phyloP scores from a whole-genome alignment of 345 rosid species.

The Hibiscus tridactylites region DNA sequence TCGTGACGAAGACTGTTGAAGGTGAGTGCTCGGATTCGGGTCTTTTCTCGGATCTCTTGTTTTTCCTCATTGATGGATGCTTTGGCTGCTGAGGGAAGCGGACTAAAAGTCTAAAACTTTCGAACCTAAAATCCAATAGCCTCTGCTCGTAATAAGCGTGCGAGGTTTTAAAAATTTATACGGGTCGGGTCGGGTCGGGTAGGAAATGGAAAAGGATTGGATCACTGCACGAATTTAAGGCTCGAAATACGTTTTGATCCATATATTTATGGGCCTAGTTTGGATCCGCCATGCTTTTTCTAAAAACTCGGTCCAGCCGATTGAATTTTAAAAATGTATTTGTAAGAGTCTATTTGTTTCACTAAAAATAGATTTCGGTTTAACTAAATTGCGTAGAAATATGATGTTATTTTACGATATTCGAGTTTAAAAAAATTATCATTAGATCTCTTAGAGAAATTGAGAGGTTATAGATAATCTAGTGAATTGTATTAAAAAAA shows the following conservation, averaged over 20 bases:
- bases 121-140: not conserved
- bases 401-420: too few relatives aligned
- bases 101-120: not conserved
- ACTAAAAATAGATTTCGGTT: too few relatives aligned
- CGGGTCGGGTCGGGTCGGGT: not conserved
- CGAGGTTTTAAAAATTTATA: not conserved
- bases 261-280: not conserved
- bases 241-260: not conserved
- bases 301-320: too few relatives aligned
- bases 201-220: not conserved
- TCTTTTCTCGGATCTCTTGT: slow-evolving; percentile 33
- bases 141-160: not conserved
- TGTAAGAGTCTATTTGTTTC: too few relatives aligned
- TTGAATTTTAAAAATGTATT: too few relatives aligned
- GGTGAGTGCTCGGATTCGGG: slow-evolving; percentile 51
- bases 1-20: slow-evolving; percentile 68
- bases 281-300: not conserved
- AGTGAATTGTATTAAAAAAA: too few relatives aligned
- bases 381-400: too few relatives aligned
- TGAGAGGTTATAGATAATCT: too few relatives aligned
- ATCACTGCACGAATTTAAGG: not conserved
- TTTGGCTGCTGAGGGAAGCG: slow-evolving; percentile 4
- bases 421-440: too few relatives aligned
- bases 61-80: slow-evolving; percentile 34
- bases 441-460: too few relatives aligned